These are phyloP conservation scores for Quercus phellos DNA, from an alignment of 331 rosid genomes.

Conservation along the genomic window DNA sequence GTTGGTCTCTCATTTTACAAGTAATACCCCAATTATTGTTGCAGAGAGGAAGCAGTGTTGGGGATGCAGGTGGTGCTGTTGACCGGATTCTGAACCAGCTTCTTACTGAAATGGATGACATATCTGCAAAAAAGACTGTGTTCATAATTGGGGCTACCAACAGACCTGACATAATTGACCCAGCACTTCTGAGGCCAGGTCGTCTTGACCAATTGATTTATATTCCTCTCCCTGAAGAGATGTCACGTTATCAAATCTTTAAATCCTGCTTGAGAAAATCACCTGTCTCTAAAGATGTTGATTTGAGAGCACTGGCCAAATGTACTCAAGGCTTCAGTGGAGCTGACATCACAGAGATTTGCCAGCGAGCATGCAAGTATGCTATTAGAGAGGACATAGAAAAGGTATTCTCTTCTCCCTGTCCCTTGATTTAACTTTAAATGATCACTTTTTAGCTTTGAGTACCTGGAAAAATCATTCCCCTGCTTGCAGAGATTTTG, in stretches of 20 bases:
- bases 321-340: conserved; percentile 71
- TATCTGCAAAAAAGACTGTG: conserved; percentile 64
- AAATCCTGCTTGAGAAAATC: conserved; percentile 74
- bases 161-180: conserved; percentile 68
- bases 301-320: conserved; percentile 54
- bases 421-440: neutral
- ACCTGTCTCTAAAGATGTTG: conserved; percentile 62
- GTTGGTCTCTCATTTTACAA: conserved; percentile 1
- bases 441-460: neutral
- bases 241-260: conserved; percentile 60
- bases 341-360: conserved; percentile 66
- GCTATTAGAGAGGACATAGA: conserved; percentile 78
- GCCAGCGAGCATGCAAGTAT: conserved; percentile 72
- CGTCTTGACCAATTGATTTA: conserved; percentile 70
- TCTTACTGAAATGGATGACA: conserved; percentile 73
- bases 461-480: neutral
- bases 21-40: neutral
- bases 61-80: conserved; percentile 79
- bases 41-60: conserved; percentile 63
- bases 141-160: conserved; percentile 75
- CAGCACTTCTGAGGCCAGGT: conserved; percentile 75
- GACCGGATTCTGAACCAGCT: conserved; percentile 72
- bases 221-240: conserved; percentile 82
- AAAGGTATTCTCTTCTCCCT: conserved; percentile 36
- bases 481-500: neutral